Evolutionary conservation across 352 stramenopile species (phyloP).

Genomic region (Pythium phragmitis): DNA sequence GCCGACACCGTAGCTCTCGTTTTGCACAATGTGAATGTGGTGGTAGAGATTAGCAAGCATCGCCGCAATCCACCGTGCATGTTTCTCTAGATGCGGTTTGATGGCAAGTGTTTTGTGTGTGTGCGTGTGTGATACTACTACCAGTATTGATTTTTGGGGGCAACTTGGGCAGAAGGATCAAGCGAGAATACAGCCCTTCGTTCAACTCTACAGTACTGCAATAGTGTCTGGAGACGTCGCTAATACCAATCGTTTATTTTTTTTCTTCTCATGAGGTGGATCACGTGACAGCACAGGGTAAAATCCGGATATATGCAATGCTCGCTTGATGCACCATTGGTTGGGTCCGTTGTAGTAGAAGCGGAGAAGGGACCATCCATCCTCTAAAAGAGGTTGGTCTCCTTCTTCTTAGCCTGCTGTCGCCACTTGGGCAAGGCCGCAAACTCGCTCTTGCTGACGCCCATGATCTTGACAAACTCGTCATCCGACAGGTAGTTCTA

Average conservation of each 20-base stretch:
- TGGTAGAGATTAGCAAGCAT: too few relatives aligned
- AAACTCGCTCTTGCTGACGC: slow-evolving; percentile 61
- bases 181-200: too few relatives aligned
- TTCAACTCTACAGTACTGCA: too few relatives aligned
- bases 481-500: slow-evolving; percentile 77
- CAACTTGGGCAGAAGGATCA: too few relatives aligned
- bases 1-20: too few relatives aligned
- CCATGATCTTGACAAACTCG: slow-evolving; percentile 77
- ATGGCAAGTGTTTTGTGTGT: too few relatives aligned
- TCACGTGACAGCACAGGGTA: neutral
- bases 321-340: neutral
- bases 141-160: too few relatives aligned
- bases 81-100: too few relatives aligned
- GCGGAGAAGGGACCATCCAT: neutral
- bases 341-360: neutral
- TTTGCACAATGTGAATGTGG: too few relatives aligned
- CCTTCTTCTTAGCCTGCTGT: slow-evolving; percentile 88
- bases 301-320: neutral
- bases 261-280: neutral
- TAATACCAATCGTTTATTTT: neutral
- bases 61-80: too few relatives aligned
- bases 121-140: too few relatives aligned
- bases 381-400: slow-evolving; percentile 75
- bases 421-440: slow-evolving; percentile 79
- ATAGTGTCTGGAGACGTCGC: too few relatives aligned